Conservation (phyloP, 768 basidiomycete genomes). For the Boletus subparvulus region DNA sequence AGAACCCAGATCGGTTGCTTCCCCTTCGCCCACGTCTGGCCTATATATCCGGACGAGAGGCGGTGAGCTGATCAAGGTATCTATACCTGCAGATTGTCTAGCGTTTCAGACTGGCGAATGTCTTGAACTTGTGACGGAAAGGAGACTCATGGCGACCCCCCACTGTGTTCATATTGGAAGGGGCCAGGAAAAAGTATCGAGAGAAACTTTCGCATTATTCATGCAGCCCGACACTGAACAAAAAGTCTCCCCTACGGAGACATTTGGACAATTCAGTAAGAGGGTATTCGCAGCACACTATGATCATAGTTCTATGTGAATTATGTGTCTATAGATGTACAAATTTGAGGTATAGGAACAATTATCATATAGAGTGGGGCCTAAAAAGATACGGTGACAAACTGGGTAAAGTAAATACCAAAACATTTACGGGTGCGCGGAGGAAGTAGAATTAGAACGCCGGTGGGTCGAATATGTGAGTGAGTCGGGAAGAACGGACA, state of each 20-base stretch:
- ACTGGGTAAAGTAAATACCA: not conserved
- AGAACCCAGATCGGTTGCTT: constrained; percentile 50
- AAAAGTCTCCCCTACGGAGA: constrained; percentile 63
- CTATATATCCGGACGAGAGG: constrained; percentile 89
- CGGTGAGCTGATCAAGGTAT: constrained; percentile 74
- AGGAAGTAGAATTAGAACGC: constrained; percentile 38
- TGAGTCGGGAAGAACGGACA: constrained; percentile 60
- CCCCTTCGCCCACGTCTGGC: constrained; percentile 78
- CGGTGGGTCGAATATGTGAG: constrained; percentile 43
- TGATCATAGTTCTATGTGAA: constrained; percentile 21
- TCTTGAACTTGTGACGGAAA: constrained; percentile 82
- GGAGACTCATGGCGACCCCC: constrained; percentile 84
- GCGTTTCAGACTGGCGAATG: constrained; percentile 99
- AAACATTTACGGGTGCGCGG: constrained; percentile 21
- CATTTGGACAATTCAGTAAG: constrained; percentile 91
- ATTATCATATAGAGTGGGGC: constrained; percentile 1
- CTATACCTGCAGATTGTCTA: constrained; percentile 80
- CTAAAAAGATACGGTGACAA: not conserved
- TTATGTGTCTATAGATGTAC: constrained; percentile 10
- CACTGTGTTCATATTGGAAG: constrained; percentile 86
- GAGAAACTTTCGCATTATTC: constrained; percentile 89
- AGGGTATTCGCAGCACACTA: constrained; percentile 66
- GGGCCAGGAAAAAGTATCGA: constrained; percentile 51
- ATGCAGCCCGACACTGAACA: constrained; percentile 88
- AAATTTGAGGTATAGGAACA: constrained; percentile 5